A percentile compares a stretch with the other conserved stretches of the same genome.
Evolutionary conservation across 2,329 filamentous ascomycete species (phyloP).

Genomic region (Fusarium veterinarium): DNA sequence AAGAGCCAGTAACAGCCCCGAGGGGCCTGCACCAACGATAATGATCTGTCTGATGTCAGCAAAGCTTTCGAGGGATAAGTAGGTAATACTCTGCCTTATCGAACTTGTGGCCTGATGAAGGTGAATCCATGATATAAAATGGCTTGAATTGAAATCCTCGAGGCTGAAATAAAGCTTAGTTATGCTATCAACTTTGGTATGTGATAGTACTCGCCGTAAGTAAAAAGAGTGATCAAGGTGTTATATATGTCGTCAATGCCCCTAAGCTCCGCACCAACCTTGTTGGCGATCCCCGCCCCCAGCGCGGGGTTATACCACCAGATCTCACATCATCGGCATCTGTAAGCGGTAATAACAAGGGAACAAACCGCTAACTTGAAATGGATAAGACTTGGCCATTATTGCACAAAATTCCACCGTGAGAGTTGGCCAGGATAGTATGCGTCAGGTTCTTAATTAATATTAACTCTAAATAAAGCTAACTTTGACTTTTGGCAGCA

Average conservation of each 20-base stretch:
- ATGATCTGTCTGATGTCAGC: not conserved
- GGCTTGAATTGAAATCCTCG: fast-evolving
- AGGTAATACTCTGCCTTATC: not conserved
- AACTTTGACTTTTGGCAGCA: fast-evolving
- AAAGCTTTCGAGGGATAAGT: fast-evolving
- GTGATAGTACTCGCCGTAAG: not conserved
- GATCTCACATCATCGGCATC: not conserved
- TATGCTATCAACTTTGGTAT: not conserved
- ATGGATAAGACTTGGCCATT: not conserved
- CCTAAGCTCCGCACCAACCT: not conserved
- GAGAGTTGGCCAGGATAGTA: fast-evolving
- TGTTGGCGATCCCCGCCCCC: not conserved
- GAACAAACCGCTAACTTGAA: not conserved
- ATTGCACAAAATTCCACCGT: not conserved
- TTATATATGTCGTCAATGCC: not conserved
- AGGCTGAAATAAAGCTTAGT: fast-evolving
- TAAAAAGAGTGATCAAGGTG: not conserved
- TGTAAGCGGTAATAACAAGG: not conserved
- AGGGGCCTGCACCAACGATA: not conserved
- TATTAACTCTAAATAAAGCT: not conserved
- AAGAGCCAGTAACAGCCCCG: not conserved
- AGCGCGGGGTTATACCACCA: not conserved
- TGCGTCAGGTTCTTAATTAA: not conserved
- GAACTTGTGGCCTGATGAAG: not conserved
- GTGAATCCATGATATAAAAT: not conserved